A percentile compares a stretch with the other conserved stretches of the same genome.
Conservation (phyloP, 2,329 filamentous ascomycete genomes). For the Sporothrix sp. region DNA sequence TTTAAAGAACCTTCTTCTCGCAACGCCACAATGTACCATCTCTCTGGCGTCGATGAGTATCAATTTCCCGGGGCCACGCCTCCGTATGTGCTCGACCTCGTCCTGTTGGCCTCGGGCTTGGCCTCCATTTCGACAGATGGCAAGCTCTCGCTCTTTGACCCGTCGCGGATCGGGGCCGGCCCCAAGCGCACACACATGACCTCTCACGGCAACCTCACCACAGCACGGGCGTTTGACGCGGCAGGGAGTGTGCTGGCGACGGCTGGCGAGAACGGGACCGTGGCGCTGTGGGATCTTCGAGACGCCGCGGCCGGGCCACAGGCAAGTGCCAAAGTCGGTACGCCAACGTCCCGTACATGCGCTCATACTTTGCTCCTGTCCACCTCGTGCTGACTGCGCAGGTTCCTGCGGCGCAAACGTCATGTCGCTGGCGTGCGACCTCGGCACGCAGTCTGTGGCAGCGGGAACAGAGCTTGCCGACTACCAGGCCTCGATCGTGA, state of each 20-base stretch:
- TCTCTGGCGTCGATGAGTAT: conserved; percentile 31
- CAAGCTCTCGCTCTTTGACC: conserved; percentile 56
- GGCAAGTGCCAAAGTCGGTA: conserved; percentile 35
- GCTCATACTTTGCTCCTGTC: no score
- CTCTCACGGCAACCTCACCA: conserved; percentile 54
- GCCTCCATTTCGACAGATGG: conserved; percentile 62
- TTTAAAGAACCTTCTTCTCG: not conserved
- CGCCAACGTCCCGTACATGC: not conserved
- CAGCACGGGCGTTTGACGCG: conserved; percentile 46
- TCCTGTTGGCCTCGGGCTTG: conserved; percentile 41
- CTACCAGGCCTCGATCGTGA: conserved; percentile 48
- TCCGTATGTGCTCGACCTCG: conserved; percentile 48
- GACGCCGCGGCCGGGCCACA: conserved; percentile 27
- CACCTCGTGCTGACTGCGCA: conserved; percentile 13
- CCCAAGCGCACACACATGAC: conserved; percentile 39
- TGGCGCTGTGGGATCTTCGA: conserved; percentile 58
- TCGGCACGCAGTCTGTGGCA: conserved; percentile 49
- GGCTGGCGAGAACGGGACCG: conserved; percentile 59
- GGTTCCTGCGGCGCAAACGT: conserved; percentile 29
- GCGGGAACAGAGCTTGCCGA: conserved; percentile 64
- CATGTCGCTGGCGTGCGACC: conserved; percentile 54
- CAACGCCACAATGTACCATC: conserved; percentile 30
- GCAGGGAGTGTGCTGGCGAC: conserved; percentile 51
- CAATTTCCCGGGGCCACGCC: conserved; percentile 30
- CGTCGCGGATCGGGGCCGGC: conserved; percentile 42